Base-by-base conservation (phyloP, 305 asterid species). In the Fraxinus albicans region DNA sequence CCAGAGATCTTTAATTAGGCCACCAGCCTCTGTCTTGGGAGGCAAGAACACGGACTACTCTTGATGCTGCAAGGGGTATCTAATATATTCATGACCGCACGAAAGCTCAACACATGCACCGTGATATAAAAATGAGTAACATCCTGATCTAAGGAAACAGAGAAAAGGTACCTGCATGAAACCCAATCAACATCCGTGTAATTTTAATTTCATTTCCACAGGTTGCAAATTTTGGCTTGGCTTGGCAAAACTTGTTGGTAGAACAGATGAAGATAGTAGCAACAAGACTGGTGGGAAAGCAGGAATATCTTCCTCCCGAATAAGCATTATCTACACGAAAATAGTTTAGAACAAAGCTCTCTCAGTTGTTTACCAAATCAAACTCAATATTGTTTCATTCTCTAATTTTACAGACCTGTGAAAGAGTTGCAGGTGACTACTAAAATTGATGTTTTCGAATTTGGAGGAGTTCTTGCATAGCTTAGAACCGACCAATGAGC, bases 221-320 rank as follows among this genome's bases (percentile, higher is more conserved):
- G 97, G 97, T 94, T 77, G 97, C 97, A 67, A 97, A 93, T 89
- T 94, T 94, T 81, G 97, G 98, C 40, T 94, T 81, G 97, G 98
- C 40, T 84, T 93, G 80, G 97, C 97, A 23, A 93, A 93, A 89
- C 95, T 93, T 58, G 97, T 94, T 47, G 91, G 92, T 25, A 86
- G 97, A 84, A 87, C 92, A 34, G 89, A 87, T 63, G 98, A 94
- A 79, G 94, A 94, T 17, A 75, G 55, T 91, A 70, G 97, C 93
- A 23, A 94, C 97, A 1, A 90, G 97, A 35, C 88, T 93, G 25
- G 98, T 94, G 80, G 98, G 98, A 34, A 94, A 97, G 25, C 97
- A 95, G 0, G 97, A 97, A 85, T 94, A 94, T 85, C 97, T 92
- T 82, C 97, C 98, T 77, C 97, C 97, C 2, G 97, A 93, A 97